A percentile compares a stretch with the other conserved stretches of the same genome.
phyloP scores from a whole-genome alignment of 225 moss, liverwort and hornwort genomes.

The Antitrichia curtipendula region DNA sequence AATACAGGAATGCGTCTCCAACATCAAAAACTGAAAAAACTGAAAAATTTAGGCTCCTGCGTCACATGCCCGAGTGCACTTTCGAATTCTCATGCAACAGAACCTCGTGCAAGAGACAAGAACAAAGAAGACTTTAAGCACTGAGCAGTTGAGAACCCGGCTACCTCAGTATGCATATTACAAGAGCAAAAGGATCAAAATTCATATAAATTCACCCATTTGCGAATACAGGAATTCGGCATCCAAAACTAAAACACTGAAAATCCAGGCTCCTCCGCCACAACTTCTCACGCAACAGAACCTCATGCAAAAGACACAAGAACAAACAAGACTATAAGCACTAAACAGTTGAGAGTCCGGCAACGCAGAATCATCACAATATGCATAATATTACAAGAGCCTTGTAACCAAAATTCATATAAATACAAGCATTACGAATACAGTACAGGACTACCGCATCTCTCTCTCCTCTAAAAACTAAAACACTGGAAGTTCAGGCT shows the following conservation, averaged over 20 bases:
- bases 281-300: background rate
- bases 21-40: background rate
- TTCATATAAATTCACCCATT: background rate
- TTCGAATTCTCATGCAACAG: background rate
- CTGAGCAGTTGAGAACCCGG: background rate
- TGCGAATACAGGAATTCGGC: background rate
- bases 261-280: no score
- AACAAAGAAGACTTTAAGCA: no score
- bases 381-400: background rate
- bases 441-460: background rate
- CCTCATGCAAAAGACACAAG: background rate
- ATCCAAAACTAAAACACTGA: background rate
- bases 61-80: background rate
- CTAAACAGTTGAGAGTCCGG: background rate
- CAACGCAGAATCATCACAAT: background rate
- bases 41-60: background rate
- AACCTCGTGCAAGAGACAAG: background rate
- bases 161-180: background rate
- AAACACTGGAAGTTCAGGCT: conserved; percentile 71
- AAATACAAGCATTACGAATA: background rate
- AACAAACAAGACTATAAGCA: no score
- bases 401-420: background rate
- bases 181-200: background rate
- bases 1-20: background rate
- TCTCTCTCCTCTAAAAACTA: conserved; percentile 31